phyloP scores from a whole-genome alignment of 106 monocot species.

The Acorus calamus region DNA sequence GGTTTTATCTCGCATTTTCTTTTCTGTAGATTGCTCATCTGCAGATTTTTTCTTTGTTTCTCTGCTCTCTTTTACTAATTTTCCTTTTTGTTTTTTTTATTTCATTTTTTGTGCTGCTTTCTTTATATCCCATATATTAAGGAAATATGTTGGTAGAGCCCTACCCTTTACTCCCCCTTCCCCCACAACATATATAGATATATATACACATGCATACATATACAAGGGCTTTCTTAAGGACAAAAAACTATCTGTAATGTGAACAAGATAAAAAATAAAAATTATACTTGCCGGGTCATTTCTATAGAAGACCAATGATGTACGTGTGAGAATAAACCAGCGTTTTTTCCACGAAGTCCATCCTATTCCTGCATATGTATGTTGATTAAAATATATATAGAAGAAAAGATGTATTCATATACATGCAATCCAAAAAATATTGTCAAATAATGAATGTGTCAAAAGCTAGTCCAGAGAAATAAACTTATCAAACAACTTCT shows the following conservation, averaged over 20 bases:
- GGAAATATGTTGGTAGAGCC: too few relatives aligned
- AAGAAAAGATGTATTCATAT: background rate
- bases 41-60: too few relatives aligned
- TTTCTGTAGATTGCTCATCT: too few relatives aligned
- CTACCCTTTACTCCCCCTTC: too few relatives aligned
- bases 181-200: background rate
- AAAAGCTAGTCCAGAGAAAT: too few relatives aligned
- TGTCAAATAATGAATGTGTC: background rate
- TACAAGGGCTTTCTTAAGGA: background rate
- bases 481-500: too few relatives aligned
- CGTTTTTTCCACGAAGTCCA: constrained; percentile 94
- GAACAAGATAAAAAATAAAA: background rate
- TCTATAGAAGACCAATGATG: constrained; percentile 71
- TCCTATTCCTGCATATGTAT: constrained; percentile 48
- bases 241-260: background rate
- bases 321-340: constrained; percentile 80
- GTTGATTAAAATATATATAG: background rate
- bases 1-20: too few relatives aligned
- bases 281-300: constrained; percentile 57
- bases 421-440: background rate
- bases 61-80: too few relatives aligned
- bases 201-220: background rate
- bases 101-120: too few relatives aligned
- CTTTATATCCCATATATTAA: too few relatives aligned
- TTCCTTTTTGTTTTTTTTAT: too few relatives aligned